Conservation (phyloP, 495 filamentous ascomycete species). For the Aspergillus affinis region DNA sequence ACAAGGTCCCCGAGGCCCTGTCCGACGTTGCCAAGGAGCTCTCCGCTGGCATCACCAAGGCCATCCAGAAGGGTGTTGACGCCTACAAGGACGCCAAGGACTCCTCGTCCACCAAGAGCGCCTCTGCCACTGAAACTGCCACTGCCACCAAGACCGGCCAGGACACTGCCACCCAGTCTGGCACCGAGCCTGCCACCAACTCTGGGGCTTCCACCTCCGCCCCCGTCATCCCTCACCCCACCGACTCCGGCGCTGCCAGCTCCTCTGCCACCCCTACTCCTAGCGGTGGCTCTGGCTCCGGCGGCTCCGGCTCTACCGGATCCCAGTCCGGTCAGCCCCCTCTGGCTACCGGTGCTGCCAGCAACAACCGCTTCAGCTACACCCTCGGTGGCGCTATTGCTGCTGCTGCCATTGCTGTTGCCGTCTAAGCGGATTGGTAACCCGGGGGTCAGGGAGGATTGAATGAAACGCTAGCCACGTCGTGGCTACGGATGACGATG, state of each 20-base stretch:
- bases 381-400: conserved; percentile 30
- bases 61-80: conserved; percentile 32
- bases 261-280: conserved; percentile 9
- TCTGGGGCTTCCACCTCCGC: no score
- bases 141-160: conserved; percentile 15
- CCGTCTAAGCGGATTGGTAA: conserved; percentile 23
- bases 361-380: conserved; percentile 24
- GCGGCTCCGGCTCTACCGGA: conserved; percentile 13
- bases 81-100: conserved; percentile 21
- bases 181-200: conserved; percentile 12
- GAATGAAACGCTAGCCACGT: background rate
- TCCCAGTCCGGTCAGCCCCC: conserved; percentile 10
- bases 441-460: background rate
- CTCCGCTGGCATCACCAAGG: conserved; percentile 32
- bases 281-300: conserved; percentile 11
- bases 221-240: conserved; percentile 11
- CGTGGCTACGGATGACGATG: conserved; percentile 1
- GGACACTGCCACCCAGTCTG: no score
- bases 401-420: conserved; percentile 28
- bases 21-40: conserved; percentile 26
- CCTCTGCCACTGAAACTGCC: conserved; percentile 12
- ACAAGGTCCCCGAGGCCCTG: conserved; percentile 33
- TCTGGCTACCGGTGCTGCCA: conserved; percentile 36
- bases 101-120: conserved; percentile 10
- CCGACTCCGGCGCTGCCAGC: conserved; percentile 5